Base-by-base conservation (phyloP, 805 yeast genomes). In the Metschnikowia sp. region DNA sequence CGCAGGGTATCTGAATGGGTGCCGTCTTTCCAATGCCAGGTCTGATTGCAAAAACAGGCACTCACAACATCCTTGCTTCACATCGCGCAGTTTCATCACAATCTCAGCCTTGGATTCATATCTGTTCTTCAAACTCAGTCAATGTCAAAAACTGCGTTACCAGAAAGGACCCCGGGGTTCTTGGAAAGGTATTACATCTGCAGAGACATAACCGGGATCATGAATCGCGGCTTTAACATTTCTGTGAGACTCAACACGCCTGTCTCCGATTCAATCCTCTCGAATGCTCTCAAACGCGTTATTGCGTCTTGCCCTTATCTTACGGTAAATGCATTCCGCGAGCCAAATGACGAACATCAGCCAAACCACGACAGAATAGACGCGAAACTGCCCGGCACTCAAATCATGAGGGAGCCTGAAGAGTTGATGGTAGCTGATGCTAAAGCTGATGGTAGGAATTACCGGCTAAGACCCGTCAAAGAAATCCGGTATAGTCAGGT, bases 121-220 rank as follows among this genome's bases (percentile, higher is more conserved):
- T 30, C 11, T 30, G 15, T 15, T 15, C 15, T 15, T 15, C 15
- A 15, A 15, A 15, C 15, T 15, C 15, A 15, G 15, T 2, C 15
- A 15, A 15, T 15, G 15, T 15, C 15, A 15, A 15, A 15, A 15
- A 1, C 32, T 3, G 32, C 10, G 32, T 10, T 30, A 3, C 11
- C 11, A 9, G 11, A 48, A 4, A 45, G 53, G 19, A 35, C 45
- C 18, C 38, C 54, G 11, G 48, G 49, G 36, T 50, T 50, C 39
- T 44, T 46, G 28, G 58, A 52, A 28, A 47, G 52, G 11, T 44
- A 42, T 40, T 54, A 48, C 33, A 42, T 48, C n/a, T 47, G 52
- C 47, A 42, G 56, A 33, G 50, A 42, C 30, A 44, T 51, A 32
- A 48, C 45, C n/a, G 55, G 52, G 10, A 28, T 42, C 10, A 34